Percentiles rank a stretch among this genome's conserved stretches.
Evolutionary conservation across 495 filamentous ascomycete genomes (phyloP).

Genomic region (Penicillium malachiteum): DNA sequence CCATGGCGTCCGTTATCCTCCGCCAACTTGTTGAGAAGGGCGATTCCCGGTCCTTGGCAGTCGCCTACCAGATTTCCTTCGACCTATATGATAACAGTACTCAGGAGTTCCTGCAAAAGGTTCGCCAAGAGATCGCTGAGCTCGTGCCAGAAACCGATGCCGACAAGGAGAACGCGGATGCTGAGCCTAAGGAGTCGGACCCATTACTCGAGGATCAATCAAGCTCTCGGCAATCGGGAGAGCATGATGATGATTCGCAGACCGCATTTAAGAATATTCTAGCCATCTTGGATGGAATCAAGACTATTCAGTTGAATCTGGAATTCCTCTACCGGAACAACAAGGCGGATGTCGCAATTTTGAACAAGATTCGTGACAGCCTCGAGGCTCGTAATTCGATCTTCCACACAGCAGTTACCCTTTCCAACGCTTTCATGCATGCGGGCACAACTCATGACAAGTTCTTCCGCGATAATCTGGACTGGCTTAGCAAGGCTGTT

Average conservation of each 20-base stretch:
- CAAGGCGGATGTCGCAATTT: conserved; percentile 78
- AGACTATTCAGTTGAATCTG: conserved; percentile 87
- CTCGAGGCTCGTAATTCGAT: conserved; percentile 96
- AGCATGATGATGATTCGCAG: conserved; percentile 46
- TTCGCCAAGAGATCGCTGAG: conserved; percentile 74
- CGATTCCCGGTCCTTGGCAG: conserved; percentile 70
- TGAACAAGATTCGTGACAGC: conserved; percentile 95
- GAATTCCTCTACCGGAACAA: conserved; percentile 97
- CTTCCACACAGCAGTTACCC: conserved; percentile 94
- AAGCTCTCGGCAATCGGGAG: conserved; percentile 38
- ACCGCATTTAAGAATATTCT: conserved; percentile 77
- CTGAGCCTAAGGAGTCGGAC: conserved; percentile 56
- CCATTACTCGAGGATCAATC: conserved; percentile 49
- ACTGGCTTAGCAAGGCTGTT: conserved; percentile 97
- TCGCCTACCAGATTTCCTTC: conserved; percentile 97
- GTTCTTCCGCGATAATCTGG: conserved; percentile 95
- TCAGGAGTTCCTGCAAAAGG: conserved; percentile 91
- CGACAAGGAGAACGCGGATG: conserved; percentile 42
- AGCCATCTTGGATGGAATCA: conserved; percentile 83
- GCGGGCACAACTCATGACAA: conserved; percentile 97
- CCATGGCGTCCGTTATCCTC: conserved; percentile 86
- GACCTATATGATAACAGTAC: conserved; percentile 98
- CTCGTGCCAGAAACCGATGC: conserved; percentile 50
- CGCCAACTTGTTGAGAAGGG: conserved; percentile 77
- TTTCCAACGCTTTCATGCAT: conserved; percentile 99